Conservation (phyloP, 768 basidiomycete genomes). For the Dioszegia hungarica region DNA sequence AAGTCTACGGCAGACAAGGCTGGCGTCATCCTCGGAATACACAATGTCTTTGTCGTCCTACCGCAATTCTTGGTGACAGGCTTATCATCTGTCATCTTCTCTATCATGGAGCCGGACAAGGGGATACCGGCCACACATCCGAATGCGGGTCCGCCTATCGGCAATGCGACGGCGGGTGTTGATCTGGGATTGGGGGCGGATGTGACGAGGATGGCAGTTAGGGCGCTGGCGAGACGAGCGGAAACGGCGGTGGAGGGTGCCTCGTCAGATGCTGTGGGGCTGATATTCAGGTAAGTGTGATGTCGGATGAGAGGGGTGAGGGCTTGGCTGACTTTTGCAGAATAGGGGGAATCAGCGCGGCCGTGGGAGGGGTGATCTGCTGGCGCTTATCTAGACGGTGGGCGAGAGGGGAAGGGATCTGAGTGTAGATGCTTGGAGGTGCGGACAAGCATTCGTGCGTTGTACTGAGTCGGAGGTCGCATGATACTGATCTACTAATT, state of each 20-base stretch:
- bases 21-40: constrained; percentile 86
- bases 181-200: constrained; percentile 31
- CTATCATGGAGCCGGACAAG: constrained; percentile 64
- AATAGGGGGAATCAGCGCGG: constrained; percentile 13
- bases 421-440: too few species aligned
- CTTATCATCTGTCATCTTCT: constrained; percentile 78
- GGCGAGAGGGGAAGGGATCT: constrained; percentile 13
- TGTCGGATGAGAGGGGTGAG: neutral
- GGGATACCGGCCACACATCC: constrained; percentile 36
- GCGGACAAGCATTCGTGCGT: too few species aligned
- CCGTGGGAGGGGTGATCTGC: constrained; percentile 9
- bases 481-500: neutral
- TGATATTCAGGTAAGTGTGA: constrained; percentile 67
- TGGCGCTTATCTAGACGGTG: constrained; percentile 13
- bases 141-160: constrained; percentile 19
- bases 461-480: neutral
- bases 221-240: constrained; percentile 12
- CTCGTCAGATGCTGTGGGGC: constrained; percentile 64
- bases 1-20: constrained; percentile 62
- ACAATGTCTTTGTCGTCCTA: constrained; percentile 88
- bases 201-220: neutral
- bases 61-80: constrained; percentile 92
- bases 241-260: constrained; percentile 37
- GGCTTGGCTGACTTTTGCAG: constrained; percentile 2
- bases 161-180: constrained; percentile 48